Percentiles rank a stretch among this genome's conserved stretches.
phyloP scores from a whole-genome alignment of 176 grass and related monocot genomes.

The Triticum timopheevii region DNA sequence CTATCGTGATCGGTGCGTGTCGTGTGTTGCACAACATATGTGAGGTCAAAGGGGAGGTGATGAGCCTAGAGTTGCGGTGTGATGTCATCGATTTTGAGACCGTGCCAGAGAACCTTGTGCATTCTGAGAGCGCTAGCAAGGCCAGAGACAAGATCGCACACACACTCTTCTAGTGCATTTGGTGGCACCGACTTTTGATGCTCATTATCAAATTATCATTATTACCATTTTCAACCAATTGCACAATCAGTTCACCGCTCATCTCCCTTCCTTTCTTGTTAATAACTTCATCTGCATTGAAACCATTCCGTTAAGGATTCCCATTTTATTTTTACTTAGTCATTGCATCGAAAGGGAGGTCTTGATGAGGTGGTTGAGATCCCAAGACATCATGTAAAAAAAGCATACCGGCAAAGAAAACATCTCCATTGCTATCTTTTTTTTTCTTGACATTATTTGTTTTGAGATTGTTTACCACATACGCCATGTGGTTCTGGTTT shows the following conservation, averaged over 20 bases:
- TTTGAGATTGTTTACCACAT: too few species aligned
- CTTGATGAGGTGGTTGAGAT: not conserved
- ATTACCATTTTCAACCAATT: not conserved
- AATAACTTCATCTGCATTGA: not conserved
- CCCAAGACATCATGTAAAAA: not conserved
- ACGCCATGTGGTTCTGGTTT: too few species aligned
- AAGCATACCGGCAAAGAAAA: not conserved
- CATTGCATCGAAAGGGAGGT: not conserved
- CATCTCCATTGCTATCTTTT: not conserved
- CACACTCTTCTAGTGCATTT: not conserved
- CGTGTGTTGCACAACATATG: conserved; percentile 69
- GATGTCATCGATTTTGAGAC: conserved; percentile 19
- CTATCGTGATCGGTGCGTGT: conserved; percentile 53
- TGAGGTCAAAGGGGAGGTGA: conserved; percentile 39
- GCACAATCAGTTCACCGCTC: not conserved
- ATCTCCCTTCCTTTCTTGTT: not conserved
- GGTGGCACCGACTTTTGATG: conserved; percentile 17
- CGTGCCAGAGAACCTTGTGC: conserved; percentile 25
- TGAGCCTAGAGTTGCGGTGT: conserved; percentile 38
- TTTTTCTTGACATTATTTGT: not conserved
- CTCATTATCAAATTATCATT: not conserved
- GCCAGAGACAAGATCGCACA: not conserved
- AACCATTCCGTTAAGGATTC: not conserved
- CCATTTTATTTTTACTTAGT: not conserved
- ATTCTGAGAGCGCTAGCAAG: not conserved